Base-by-base conservation (phyloP, 306 rosid genomes). In the Morella rubra region DNA sequence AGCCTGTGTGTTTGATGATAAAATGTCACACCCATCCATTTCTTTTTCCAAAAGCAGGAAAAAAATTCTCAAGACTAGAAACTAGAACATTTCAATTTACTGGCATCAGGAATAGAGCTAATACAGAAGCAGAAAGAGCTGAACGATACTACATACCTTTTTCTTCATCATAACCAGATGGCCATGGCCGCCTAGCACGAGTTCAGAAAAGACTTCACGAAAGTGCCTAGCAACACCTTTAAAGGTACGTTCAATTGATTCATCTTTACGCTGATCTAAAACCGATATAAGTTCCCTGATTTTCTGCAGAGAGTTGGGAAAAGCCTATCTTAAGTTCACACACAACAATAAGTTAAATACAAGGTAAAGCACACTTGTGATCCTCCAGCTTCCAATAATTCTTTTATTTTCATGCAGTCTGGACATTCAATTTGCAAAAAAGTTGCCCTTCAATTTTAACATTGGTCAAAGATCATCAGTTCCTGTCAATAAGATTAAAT, bases 151-250 rank as follows among this genome's bases (percentile, higher is more conserved):
- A 75, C 86, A 73, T 53, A 95, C 97, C 98, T 90, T 95, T 85
- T 91, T 92, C 87, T 88, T 95, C 97, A 90, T 90, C 98, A 95
- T 95, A 78, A 92, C 95, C 73, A 95, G 87, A 83, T 88, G 85
- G 62, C 98, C 98, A 83, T 87, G 88, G 65, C 97, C 98, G 16
- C 96, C 98, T 80, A 83, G 93, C 81, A 95, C 98, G 73, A 95
- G 98, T 79, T 95, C 93, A 16, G 98, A 89, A 82, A 95, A 95
- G 74, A 95, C 97, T 89, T 95, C 97, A 74, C 93, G 96, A 75
- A 95, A 95, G 89, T 95, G 95, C 92, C 91, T 85, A 51, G 98
- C 97, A 80, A 95, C 98, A 79, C 98, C 98, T 86, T 95, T 95
- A 85, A 92, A 95, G 76, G 98, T 95, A 49, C 97, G 97, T 62